Conservation (phyloP, 139 green algal species). For the Zygnema cylindricum region DNA sequence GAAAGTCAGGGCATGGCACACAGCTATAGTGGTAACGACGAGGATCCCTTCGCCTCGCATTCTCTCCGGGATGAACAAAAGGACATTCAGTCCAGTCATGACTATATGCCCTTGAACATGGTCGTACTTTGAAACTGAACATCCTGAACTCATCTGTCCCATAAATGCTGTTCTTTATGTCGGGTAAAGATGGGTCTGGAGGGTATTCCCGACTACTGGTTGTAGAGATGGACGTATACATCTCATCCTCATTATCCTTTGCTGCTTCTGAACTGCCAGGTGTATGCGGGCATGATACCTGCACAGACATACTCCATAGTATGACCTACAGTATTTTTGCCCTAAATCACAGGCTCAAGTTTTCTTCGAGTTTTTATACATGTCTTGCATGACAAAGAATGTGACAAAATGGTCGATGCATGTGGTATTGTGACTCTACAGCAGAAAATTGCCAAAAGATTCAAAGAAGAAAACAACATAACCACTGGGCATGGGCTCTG, state of each 20-base stretch:
- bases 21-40: constrained; percentile 83
- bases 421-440: too few relatives aligned
- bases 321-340: too few relatives aligned
- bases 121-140: constrained; percentile 70
- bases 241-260: not conserved
- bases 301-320: too few relatives aligned
- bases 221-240: not conserved
- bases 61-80: constrained; percentile 94
- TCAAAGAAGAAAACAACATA: too few relatives aligned
- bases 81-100: constrained; percentile 97
- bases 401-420: too few relatives aligned
- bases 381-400: too few relatives aligned
- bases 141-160: constrained; percentile 64
- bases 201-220: constrained; percentile 3
- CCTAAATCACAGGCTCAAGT: too few relatives aligned
- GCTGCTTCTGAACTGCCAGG: not conserved
- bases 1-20: constrained; percentile 93
- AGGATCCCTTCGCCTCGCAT: constrained; percentile 87
- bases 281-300: not conserved
- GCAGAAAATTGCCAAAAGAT: too few relatives aligned
- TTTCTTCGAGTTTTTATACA: too few relatives aligned
- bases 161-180: constrained; percentile 53
- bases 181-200: constrained; percentile 16
- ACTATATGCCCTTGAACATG: constrained; percentile 73
- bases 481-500: too few relatives aligned